Evolutionary conservation across 805 yeast genomes (phyloP), one percentile per base, ranked within the genome.

Genomic region (Lachancea mirantina): DNA sequence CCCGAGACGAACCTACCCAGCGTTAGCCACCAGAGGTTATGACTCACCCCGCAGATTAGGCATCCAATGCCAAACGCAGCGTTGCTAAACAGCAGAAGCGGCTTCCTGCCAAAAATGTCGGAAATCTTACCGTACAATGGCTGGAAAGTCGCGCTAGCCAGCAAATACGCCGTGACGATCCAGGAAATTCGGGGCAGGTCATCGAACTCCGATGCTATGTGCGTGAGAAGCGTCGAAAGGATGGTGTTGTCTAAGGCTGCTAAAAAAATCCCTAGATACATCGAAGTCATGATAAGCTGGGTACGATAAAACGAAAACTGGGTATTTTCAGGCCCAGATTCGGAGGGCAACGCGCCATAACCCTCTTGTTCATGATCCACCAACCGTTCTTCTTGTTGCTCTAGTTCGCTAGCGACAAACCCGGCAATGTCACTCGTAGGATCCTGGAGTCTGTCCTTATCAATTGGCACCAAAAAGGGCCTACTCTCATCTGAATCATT

Each of bases 1-100:
- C 96, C 96, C 10, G 89, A 74, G 26, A 87, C 63, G 40, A 82
- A 74, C 44, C 87, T 59, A 5, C 80, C 71, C 18, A 61, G 31
- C 6, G 78, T 72, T 41, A 80, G 62, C 34, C 65, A 43, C 26
- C 60, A 42, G 9, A 77, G 66, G 9, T 70, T 58, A 28, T 61
- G 57, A 1, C 79, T 68, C 1, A 65, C 22, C 4, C 72, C 76
- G 50, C 84, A 77, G 29, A 76, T 64, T 8, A 71, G 46, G 41
- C 75, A 68, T 5, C 78, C 88, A 2, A 75, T 23, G 2, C 73
- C 68, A 49, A 80, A 80, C n/a, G 70, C 57, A 1, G 59, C 42
- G 32, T 74, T 67, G 46, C 83, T 77, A 10, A 72, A 51, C 6
- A 77, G 42, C 26, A 73, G 57, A 39, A 65, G 62, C 3, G 67